These are phyloP conservation scores for Xeromyces bisporus DNA, from an alignment of 495 filamentous ascomycete genomes.

Conservation along the genomic window DNA sequence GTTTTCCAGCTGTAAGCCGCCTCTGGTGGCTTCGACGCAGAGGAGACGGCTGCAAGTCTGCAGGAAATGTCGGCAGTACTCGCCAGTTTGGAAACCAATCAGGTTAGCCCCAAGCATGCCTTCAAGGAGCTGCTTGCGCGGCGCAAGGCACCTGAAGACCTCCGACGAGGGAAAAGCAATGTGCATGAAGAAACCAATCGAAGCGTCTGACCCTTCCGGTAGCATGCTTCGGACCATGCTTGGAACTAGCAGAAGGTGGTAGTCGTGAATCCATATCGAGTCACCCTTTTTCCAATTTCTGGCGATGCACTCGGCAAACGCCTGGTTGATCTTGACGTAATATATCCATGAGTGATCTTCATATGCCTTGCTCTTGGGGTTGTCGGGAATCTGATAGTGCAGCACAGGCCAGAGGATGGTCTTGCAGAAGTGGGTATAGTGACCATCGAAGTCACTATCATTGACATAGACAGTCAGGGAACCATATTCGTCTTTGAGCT, in stretches of 20 bases:
- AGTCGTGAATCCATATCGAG: conserved; percentile 87
- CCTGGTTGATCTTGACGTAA: conserved; percentile 79
- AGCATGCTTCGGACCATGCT: conserved; percentile 70
- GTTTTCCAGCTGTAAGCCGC: conserved; percentile 81
- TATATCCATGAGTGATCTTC: conserved; percentile 91
- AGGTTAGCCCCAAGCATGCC: conserved; percentile 84
- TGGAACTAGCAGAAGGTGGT: conserved; percentile 85
- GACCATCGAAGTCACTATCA: conserved; percentile 79
- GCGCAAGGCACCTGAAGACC: conserved; percentile 76
- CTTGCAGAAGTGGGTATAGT: conserved; percentile 89
- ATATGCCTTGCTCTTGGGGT: conserved; percentile 94
- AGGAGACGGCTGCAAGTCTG: conserved; percentile 85
- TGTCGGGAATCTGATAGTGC: conserved; percentile 91
- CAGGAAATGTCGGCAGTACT: conserved; percentile 84
- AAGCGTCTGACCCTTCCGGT: conserved; percentile 44
- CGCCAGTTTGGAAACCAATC: conserved; percentile 78
- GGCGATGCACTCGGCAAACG: conserved; percentile 74
- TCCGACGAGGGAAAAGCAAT: conserved; percentile 91
- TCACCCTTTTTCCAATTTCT: conserved; percentile 84
- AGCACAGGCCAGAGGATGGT: conserved; percentile 82
- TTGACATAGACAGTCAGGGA: conserved; percentile 67
- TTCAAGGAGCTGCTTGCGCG: conserved; percentile 68
- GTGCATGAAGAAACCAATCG: conserved; percentile 91
- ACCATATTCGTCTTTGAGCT: conserved; percentile 59
- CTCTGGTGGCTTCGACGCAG: conserved; percentile 66